These are phyloP conservation scores for Globisporangium orthogonon DNA, from an alignment of 352 stramenopile genomes.

Conservation along the genomic window DNA sequence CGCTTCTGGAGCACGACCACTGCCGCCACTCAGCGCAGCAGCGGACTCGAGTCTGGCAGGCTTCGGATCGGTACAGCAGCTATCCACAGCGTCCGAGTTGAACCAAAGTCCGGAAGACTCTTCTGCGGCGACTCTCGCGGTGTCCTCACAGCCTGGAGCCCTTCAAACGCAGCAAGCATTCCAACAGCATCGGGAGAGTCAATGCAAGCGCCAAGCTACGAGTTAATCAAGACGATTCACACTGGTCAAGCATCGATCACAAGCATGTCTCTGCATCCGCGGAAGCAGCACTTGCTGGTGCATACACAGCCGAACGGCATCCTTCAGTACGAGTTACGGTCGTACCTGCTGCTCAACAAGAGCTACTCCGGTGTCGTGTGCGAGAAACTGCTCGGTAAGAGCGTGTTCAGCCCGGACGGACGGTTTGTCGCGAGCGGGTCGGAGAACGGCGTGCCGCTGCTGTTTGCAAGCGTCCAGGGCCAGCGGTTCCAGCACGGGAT, in stretches of 20 bases:
- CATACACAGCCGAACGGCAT: conserved; percentile 53
- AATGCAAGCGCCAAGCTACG: conserved; percentile 11
- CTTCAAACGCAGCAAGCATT: neutral
- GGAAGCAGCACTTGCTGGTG: conserved; percentile 60
- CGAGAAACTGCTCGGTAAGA: conserved; percentile 39
- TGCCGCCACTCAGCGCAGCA: neutral
- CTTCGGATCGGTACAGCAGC: conserved; percentile 25
- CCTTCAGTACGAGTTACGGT: conserved; percentile 69
- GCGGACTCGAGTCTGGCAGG: neutral
- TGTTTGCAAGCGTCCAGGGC: conserved; percentile 52
- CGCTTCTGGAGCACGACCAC: conserved; percentile 22
- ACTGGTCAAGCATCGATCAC: conserved; percentile 47
- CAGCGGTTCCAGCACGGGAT: conserved; percentile 33
- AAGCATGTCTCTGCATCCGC: conserved; percentile 49
- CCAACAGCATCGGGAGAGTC: neutral
- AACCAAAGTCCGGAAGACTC: conserved; percentile 30
- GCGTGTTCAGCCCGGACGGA: conserved; percentile 56
- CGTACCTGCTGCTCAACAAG: conserved; percentile 69
- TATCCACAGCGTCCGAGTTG: conserved; percentile 45
- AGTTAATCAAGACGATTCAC: conserved; percentile 44
- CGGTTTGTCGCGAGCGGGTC: conserved; percentile 54
- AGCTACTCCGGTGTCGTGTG: conserved; percentile 47
- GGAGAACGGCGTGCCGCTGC: conserved; percentile 46
- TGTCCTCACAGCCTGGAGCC: conserved; percentile 41
- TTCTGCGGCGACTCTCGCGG: conserved; percentile 56